These are phyloP conservation scores for Fusarium burgessii DNA, from an alignment of 2,329 filamentous ascomycete species.

Conservation along the genomic window DNA sequence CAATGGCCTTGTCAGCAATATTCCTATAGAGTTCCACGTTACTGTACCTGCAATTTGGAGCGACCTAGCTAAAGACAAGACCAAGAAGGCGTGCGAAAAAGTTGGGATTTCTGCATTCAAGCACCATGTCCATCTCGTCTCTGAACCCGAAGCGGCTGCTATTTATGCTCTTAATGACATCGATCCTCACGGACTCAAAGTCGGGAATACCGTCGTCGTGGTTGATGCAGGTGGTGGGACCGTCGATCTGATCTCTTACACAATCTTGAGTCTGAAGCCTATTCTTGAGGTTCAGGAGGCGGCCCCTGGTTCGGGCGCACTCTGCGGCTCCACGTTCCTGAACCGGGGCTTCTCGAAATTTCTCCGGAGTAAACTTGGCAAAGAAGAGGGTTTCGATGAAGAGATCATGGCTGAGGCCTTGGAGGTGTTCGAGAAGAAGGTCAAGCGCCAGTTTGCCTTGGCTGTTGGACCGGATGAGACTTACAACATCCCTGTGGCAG, in stretches of 20 bases:
- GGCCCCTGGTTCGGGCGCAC: slow-evolving; percentile 58
- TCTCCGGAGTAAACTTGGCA: slow-evolving; percentile 55
- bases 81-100: slow-evolving; percentile 56
- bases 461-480: slow-evolving; percentile 48
- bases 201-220: slow-evolving; percentile 62
- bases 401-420: slow-evolving; percentile 55
- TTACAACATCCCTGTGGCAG: slow-evolving; percentile 55
- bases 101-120: slow-evolving; percentile 49
- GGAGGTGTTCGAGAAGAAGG: slow-evolving; percentile 57
- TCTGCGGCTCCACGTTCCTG: slow-evolving; percentile 61
- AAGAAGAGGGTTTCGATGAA: slow-evolving; percentile 55
- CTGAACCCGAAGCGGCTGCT: slow-evolving; percentile 63
- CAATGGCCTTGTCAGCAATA: slow-evolving; percentile 55
- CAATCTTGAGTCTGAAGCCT: slow-evolving; percentile 57
- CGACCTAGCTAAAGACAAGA: slow-evolving; percentile 63
- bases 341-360: slow-evolving; percentile 59
- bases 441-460: slow-evolving; percentile 54
- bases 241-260: slow-evolving; percentile 64
- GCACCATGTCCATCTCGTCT: slow-evolving; percentile 56
- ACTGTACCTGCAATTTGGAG: slow-evolving; percentile 70
- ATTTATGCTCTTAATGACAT: slow-evolving; percentile 59
- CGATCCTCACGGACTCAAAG: slow-evolving; percentile 53
- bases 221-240: slow-evolving; percentile 65
- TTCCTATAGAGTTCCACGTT: slow-evolving; percentile 62
- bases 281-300: slow-evolving; percentile 60